Evolutionary conservation across 78 protist genomes (phyloP), one percentile per base, ranked within the genome.

Genomic region (Creolimax fragrantissima): DNA sequence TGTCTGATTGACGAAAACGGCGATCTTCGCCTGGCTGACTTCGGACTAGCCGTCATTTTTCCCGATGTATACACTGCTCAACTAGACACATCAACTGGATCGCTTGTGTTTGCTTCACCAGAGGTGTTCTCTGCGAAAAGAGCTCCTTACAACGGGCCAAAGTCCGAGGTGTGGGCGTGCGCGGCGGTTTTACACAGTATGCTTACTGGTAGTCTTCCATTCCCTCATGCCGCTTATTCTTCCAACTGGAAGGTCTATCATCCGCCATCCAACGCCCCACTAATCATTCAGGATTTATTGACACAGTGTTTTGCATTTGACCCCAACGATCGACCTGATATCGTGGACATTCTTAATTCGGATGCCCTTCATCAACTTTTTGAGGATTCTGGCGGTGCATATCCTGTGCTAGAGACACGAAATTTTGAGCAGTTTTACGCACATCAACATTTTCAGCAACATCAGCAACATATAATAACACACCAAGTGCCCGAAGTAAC

Each of bases 81-180:
- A 35, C 37, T 83, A 41, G 6, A 24, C 5, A 83, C 86, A 24
- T 36, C 86, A 24, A 83, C 86, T 5, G 86, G 86, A 35, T 83
- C 86, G 7, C 7, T 24, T 36, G 86, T 83, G 6, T 83, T 83
- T 41, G 86, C 86, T 6, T 6, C 86, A 17, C 86, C 86, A 5
- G 86, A 83, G 86, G 86, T 83, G 7, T 83, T 35, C 86, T 35
- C 7, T 6, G 35, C 35, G 35, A 24, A 83, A 41, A 6, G 37
- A 6, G 35, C 86, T 24, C 41, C 86, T 6, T 83, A 83, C 7
- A 83, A 83, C 7, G 86, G 86, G 5, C 86, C 86, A 6, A 35
- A 6, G 37, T 6, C 86, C 41, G 86, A 83, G 86, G 86, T 83
- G 86, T 83, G 86, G 86, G 86, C 86, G 35, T 83, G 86, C 37